Evolutionary conservation across 495 filamentous ascomycete species (phyloP).

Genomic region (Pseudoneurospora amorphoporcata): DNA sequence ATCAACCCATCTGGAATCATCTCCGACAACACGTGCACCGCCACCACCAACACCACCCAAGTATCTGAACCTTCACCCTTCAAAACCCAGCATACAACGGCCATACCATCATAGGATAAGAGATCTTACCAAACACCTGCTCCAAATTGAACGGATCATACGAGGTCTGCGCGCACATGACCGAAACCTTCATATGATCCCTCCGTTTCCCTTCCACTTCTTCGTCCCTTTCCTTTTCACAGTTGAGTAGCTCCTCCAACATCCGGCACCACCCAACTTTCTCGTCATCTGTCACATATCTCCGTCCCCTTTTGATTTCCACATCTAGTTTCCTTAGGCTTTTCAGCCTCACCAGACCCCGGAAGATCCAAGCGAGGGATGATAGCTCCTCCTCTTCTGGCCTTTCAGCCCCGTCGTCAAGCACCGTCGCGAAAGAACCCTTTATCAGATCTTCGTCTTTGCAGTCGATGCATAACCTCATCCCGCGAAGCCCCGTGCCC

Average conservation of each 20-base stretch:
- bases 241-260: neutral
- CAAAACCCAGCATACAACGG: neutral
- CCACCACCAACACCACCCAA: neutral
- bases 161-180: neutral
- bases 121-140: neutral
- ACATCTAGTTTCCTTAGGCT: constrained; percentile 11
- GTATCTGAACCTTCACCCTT: neutral
- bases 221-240: neutral
- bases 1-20: neutral
- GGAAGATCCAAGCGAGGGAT: constrained; percentile 4
- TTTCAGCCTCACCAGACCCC: neutral
- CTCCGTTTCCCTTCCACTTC: neutral
- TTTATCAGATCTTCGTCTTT: neutral
- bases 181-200: neutral
- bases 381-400: neutral
- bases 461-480: constrained; percentile 11
- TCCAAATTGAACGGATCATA: neutral
- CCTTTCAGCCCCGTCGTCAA: neutral
- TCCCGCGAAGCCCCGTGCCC: constrained; percentile 14
- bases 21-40: neutral
- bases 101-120: neutral
- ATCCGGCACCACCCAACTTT: constrained; percentile 3
- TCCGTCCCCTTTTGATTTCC: neutral
- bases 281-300: neutral
- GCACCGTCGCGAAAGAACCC: neutral